Percentiles rank a stretch among this genome's conserved stretches.
Conservation (phyloP, 106 monocot species). For the Apostasia ramifera region DNA sequence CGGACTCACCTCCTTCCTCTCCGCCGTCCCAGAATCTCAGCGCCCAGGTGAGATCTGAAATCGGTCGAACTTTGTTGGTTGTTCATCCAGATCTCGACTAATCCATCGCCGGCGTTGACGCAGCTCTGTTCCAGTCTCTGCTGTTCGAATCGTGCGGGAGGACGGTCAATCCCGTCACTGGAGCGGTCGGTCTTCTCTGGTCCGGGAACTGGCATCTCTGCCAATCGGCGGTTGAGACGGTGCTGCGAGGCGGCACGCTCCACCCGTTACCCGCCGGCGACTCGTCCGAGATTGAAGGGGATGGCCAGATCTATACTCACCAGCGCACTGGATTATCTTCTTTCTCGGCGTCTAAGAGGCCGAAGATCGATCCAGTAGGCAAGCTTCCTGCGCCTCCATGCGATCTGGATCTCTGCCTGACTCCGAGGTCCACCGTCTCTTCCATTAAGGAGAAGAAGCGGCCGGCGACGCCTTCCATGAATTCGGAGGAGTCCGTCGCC, state of each 20-base stretch:
- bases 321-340: too few species aligned
- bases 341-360: conserved; percentile 9
- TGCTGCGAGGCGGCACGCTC: conserved; percentile 8
- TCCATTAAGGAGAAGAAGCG: conserved; percentile 10
- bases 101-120: neutral
- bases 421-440: conserved; percentile 4
- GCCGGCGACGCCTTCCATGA: conserved; percentile 46
- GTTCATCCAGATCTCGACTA: neutral
- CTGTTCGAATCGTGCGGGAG: conserved; percentile 13
- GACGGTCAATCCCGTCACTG: conserved; percentile 11
- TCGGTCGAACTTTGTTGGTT: neutral
- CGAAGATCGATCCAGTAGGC: neutral
- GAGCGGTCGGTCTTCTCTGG: conserved; percentile 13
- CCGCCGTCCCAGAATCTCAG: conserved; percentile 23
- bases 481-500: conserved; percentile 53
- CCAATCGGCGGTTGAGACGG: conserved; percentile 8
- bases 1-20: conserved; percentile 37
- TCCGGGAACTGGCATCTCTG: conserved; percentile 17
- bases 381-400: conserved; percentile 2
- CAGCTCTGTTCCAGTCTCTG: conserved; percentile 8
- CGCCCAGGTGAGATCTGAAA: conserved; percentile 17
- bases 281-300: neutral
- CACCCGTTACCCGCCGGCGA: conserved; percentile 1
- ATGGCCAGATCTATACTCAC: too few species aligned
- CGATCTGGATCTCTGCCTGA: conserved; percentile 42